Evolutionary conservation across 106 monocot genomes (phyloP).

Genomic region (Acorus calamus): DNA sequence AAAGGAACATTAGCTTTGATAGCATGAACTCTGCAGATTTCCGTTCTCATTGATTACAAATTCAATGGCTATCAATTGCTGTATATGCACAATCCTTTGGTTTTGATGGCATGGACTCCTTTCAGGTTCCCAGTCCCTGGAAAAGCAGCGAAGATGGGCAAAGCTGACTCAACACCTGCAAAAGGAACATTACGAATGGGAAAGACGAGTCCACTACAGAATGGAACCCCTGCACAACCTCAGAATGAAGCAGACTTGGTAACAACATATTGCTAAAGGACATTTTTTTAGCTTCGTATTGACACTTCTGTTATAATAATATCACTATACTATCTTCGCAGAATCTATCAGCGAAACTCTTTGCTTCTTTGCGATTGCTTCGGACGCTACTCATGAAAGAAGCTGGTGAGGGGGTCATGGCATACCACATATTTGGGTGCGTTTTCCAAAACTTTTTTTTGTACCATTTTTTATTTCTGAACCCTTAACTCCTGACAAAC

Average conservation of each 20-base stretch:
- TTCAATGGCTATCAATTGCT: too few species aligned
- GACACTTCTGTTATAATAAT: background rate
- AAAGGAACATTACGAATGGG: constrained; percentile 35
- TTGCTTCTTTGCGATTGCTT: constrained; percentile 44
- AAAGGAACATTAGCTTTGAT: too few species aligned
- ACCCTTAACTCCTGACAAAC: background rate
- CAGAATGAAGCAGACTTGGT: constrained; percentile 55
- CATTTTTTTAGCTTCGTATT: background rate
- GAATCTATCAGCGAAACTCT: constrained; percentile 55
- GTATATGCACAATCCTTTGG: too few species aligned
- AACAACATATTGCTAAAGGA: background rate
- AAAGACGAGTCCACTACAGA: constrained; percentile 12
- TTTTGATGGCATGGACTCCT: background rate
- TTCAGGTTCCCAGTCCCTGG: constrained; percentile 61
- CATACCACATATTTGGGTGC: constrained; percentile 76
- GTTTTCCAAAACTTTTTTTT: constrained; percentile 4
- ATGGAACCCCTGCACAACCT: constrained; percentile 10
- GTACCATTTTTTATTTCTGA: background rate
- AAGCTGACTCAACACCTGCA: constrained; percentile 30
- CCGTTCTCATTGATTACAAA: too few species aligned
- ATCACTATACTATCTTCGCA: constrained; percentile 2
- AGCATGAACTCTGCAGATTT: too few species aligned
- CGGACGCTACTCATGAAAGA: constrained; percentile 53
- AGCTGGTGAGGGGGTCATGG: constrained; percentile 46
- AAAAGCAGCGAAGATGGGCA: constrained; percentile 33